Base-by-base conservation (phyloP, 2,329 filamentous ascomycete genomes). In the Colletotrichum tamarilloi region DNA sequence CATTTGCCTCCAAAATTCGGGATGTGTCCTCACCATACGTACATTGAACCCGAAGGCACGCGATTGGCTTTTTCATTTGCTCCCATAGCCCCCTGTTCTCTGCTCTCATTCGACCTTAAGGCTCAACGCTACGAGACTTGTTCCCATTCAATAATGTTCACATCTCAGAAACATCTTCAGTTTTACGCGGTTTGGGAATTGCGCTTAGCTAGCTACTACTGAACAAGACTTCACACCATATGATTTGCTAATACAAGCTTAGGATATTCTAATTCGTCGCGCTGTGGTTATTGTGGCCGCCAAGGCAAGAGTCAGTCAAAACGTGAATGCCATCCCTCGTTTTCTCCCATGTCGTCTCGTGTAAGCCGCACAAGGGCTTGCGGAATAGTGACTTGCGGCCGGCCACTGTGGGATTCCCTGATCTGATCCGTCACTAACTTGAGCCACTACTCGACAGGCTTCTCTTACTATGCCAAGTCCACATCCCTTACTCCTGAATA, bases 381-480 rank as follows among this genome's bases (percentile, higher is more conserved):
- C 53, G 42, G 30, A 56, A 46, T 32, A 57, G 55, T 35, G 55
- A 68, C 38, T 32, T 22, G 59, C 35, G 63, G 62, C 26, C 28
- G 57, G 28, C 32, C 26, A 58, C 56, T 63, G 56, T 62, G 55
- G 57, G 65, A 62, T 38, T 56, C 24, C 46, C 7, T n/a, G 49
- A 14, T 38, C 46, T 46, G 30, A 58, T 32, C n/a, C 5, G 35
- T 24, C n/a, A 56, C 77, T 80, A 71, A 80, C 76, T 65, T 56
- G 42, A 79, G 77, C 63, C 62, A 32, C 67, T 56, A 73, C 32
- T 77, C 62, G 49, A 12, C 62, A 95, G 94, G 92, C 78, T 92
- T 89, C 78, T 93, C 91, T 32, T 95, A 95, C 82, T 95, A 94
- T 84, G 90, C 90, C 49, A 86, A 86, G 62, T 87, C 92, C 62